Percentiles rank a stretch among this genome's conserved stretches.
Conservation (phyloP, 345 rosid genomes). For the Eucalyptus erythrocorys region DNA sequence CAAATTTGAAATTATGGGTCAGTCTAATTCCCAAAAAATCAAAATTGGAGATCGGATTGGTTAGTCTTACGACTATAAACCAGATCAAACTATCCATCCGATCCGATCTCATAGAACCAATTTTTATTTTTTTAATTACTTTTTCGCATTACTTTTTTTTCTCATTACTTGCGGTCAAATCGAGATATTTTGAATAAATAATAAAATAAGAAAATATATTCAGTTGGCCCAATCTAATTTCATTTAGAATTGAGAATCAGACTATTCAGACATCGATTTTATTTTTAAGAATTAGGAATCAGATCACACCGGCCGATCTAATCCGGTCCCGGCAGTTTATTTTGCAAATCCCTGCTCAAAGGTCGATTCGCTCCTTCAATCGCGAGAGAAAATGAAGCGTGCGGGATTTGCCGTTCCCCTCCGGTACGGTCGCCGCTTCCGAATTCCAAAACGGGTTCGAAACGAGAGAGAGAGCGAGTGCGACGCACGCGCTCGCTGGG, state of each 20-base stretch:
- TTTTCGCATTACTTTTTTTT: no score
- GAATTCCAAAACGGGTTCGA: neutral
- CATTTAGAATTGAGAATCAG: fast-evolving
- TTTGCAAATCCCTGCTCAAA: no score
- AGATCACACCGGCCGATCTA: no score
- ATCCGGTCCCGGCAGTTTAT: no score
- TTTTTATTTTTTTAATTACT: no score
- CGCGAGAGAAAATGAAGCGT: neutral
- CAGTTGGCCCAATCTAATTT: fast-evolving
- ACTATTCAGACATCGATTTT: fast-evolving
- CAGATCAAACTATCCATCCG: fast-evolving
- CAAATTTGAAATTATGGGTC: no score
- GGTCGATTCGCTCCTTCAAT: neutral
- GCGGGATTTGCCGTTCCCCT: neutral
- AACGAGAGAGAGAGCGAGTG: neutral
- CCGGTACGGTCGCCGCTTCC: neutral
- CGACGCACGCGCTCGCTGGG: neutral
- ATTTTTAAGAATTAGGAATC: no score
- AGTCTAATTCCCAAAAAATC: fast-evolving
- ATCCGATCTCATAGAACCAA: fast-evolving
- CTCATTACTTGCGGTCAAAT: fast-evolving
- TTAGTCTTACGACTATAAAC: fast-evolving
- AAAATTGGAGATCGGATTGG: fast-evolving
- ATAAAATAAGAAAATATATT: no score
- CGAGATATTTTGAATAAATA: no score